Evolutionary conservation across 2,329 filamentous ascomycete genomes (phyloP).

Genomic region (Periconia macrospinosa): DNA sequence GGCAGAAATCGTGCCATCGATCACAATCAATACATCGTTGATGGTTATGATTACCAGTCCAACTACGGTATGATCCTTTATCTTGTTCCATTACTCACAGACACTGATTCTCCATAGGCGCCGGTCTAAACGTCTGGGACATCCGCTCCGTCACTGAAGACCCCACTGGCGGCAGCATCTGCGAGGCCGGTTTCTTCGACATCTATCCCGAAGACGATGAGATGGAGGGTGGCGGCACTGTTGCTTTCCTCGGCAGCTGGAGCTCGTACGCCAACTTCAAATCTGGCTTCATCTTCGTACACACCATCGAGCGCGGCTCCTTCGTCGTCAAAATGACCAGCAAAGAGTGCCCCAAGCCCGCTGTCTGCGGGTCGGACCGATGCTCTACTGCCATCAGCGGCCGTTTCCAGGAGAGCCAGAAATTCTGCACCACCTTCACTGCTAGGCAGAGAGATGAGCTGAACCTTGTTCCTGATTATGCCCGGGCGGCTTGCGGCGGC

Average conservation of each 20-base stretch:
- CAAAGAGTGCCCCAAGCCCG: conserved; percentile 23
- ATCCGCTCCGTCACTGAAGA: conserved; percentile 41
- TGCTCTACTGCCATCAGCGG: conserved; percentile 23
- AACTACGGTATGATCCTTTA: conserved; percentile 34
- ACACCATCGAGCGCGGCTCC: conserved; percentile 39
- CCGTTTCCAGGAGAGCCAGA: conserved; percentile 17
- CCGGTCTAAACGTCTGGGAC: conserved; percentile 42
- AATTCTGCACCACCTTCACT: conserved; percentile 22
- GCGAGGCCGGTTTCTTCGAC: conserved; percentile 46
- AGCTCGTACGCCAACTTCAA: conserved; percentile 40
- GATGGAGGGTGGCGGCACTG: conserved; percentile 32
- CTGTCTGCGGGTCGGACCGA: conserved; percentile 20
- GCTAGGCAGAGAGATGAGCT: conserved; percentile 19
- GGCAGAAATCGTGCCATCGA: conserved; percentile 39
- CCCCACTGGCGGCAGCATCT: conserved; percentile 38
- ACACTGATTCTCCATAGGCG: not conserved
- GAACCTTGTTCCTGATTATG: conserved; percentile 18
- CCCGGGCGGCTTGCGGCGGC: conserved; percentile 15
- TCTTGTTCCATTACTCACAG: not conserved
- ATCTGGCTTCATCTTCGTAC: conserved; percentile 37
- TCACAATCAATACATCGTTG: conserved; percentile 49
- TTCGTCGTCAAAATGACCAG: conserved; percentile 35
- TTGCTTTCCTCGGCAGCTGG: conserved; percentile 46
- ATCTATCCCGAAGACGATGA: conserved; percentile 46
- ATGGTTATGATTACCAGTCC: conserved; percentile 42